Evolutionary conservation across 1,139 yeast genomes (phyloP), one percentile per base, ranked within the genome.

Genomic region (Oligophagozyma castellii): DNA sequence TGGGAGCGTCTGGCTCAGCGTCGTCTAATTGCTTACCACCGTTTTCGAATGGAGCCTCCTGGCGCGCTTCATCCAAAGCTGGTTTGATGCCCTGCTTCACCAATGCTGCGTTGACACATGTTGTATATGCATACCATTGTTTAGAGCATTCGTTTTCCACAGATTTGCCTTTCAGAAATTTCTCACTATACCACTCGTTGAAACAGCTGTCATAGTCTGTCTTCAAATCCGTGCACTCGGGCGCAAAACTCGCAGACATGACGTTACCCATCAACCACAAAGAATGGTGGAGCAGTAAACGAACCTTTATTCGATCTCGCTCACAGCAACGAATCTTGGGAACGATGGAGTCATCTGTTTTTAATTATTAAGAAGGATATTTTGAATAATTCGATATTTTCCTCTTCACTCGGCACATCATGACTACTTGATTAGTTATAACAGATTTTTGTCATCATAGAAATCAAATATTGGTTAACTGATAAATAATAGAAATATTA

Each of bases 161-260:
- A 23, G 61, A 55, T 30, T 53, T 52, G 4, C 64, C 63, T 43
- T 77, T 67, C 42, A 56, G 35, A 31, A 59, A 56, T 37, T 58
- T 59, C 45, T 86, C 95, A n/a, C 92, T 74, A 53, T 89, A 89
- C 96, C 96, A 89, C 42, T 68, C 68, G 56, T 83, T 84, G 61
- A 89, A 89, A 54, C 98, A 89, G 48, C 76, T 78, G 50, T 89
- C 96, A 51, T 89, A 89, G 44, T 73, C 69, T 42, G 71, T 71
- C 55, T 89, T 89, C 38, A 78, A 70, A 23, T 74, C 79, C 14
- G 93, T 83, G 56, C 98, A 89, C 58, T 89, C 96, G 14, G 95
- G 95, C 24, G 96, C 96, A 63, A 89, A 80, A 36, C 95, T 83
- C 8, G 52, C 76, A 15, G 95, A 84, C 93, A 86, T 78, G 35